phyloP scores from a whole-genome alignment of 768 basidiomycete species.

The Mycena galericulata region DNA sequence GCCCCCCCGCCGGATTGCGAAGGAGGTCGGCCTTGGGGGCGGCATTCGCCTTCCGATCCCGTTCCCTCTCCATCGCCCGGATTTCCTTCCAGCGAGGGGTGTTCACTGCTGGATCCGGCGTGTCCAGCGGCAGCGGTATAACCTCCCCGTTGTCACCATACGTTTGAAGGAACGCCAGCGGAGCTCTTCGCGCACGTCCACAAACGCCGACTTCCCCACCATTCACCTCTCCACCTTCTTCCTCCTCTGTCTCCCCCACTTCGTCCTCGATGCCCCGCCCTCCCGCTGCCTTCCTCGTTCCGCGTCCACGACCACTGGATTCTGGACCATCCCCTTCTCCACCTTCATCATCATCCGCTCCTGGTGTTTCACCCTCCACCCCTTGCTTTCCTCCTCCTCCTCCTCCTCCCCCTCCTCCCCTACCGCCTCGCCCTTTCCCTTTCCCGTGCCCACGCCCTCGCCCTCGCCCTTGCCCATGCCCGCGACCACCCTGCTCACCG shows the following conservation, averaged over 20 bases:
- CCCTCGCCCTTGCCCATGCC: too few relatives aligned
- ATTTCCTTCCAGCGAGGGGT: too few relatives aligned
- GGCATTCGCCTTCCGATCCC: neutral
- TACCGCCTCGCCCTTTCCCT: neutral
- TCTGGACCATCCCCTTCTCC: too few relatives aligned
- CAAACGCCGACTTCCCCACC: neutral
- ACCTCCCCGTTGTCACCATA: conserved; percentile 1
- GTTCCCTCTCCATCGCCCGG: neutral
- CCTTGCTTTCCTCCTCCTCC: too few relatives aligned
- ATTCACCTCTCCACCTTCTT: neutral
- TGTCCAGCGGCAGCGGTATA: neutral
- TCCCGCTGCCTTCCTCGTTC: neutral
- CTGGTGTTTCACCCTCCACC: too few relatives aligned
- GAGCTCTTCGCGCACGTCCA: neutral
- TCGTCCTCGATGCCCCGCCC: neutral
- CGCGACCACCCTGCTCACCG: too few relatives aligned
- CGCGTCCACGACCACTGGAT: neutral
- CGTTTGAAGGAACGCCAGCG: too few relatives aligned
- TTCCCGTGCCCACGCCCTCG: too few relatives aligned
- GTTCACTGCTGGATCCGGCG: neutral
- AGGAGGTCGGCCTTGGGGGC: neutral
- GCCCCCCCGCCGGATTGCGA: too few relatives aligned
- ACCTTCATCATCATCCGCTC: too few relatives aligned
- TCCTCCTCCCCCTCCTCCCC: too few relatives aligned
- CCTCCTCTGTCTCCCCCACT: neutral